Base-by-base conservation (phyloP, 2,329 filamentous ascomycete genomes). In the Zymoseptoria tritici region DNA sequence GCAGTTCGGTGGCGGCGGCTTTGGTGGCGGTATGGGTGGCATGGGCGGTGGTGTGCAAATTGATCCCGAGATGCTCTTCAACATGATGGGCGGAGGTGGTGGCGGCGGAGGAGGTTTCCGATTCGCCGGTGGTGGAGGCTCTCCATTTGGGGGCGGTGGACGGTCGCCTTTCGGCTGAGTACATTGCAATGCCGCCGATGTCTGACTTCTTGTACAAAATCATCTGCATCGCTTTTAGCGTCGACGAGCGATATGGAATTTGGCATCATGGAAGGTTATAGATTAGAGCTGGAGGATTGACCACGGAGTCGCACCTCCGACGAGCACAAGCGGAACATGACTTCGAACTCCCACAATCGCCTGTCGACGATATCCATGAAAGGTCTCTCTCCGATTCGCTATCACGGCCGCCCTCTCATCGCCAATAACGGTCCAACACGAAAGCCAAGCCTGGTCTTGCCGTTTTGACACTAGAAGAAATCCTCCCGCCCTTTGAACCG, bases 31-130 rank as follows among this genome's bases (percentile, higher is more conserved):
- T 21, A 70, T 70, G 21, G 80, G 75, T 22, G 76, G 78, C 20
- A 78, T 79, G 71, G 78, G 80, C 31, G 68, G 68, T n/a, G 76
- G 76, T 8, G 72, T 71, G 31, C 69, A 79, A 69, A 90, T 92
- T 72, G 86, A 90, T 71, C 87, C 87, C 20, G 87, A 87, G 19
- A 86, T 91, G 64, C 77, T 91, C 22, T 90, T 90, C 78, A 89
- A 86, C 76, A 90, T 91, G 87, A 90, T 91, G 56, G 88, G 88
- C 51, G 79, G 80, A 46, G 78, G 72, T 63, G 80, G 81, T 42
- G 77, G 80, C 68, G 78, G 74, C n/a, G 78, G 80, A 70, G 78
- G 73, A 22, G 65, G 66, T 9, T 67, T 65, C 58, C 55, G 62
- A 29, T 66, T 66, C 57, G 58, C 61, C 13, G 26, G 36, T 46